Evolutionary conservation across 345 rosid species (phyloP), one percentile per base, ranked within the genome.

Genomic region (Limnanthes douglasii): DNA sequence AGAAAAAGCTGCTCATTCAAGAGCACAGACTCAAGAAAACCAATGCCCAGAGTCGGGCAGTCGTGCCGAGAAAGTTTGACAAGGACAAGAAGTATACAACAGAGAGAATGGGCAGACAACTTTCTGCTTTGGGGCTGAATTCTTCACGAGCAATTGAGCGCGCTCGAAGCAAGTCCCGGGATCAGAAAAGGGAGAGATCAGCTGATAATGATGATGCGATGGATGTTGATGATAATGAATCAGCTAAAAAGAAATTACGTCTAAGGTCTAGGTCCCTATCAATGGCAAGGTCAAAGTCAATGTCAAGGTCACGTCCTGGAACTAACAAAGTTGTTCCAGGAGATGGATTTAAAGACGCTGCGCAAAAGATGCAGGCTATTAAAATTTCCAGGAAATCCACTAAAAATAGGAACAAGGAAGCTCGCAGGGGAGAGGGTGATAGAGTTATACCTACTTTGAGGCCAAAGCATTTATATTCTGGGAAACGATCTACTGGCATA

Each of bases 1-100:
- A 66, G 78, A 78, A 67, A 56, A 73, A 65, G 39, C 21, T 59
- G 45, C 79, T 83, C 39, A 67, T 78, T 48, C 71, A 51, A 49
- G 65, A 78, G 35, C 94, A 77, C 26, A 74, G 94, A 59, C 65
- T 73, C 21, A 82, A 74, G 78, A 82, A 82, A 52, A 83, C 76
- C 17, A 77, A 71, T 31, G 90, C 94, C 11, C 83, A 75, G 48
- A 83, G 68, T 51, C 53, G 92, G 34, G 62, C 94, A 14, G 65
- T 46, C n/a, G 73, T 78, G 16, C 83, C 94, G 0, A 72, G 92
- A 37, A 83, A 72, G 46, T 83, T 83, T 38, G 86, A 83, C 50
- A 78, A 83, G 54, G 78, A 72, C 34, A 68, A 47, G 47, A 62
- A 59, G 48, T 83, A 58, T 51, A 78, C 82, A 6, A 25, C 68